Conservation (phyloP, 148 eudicot genomes). For the Silene uniflora region DNA sequence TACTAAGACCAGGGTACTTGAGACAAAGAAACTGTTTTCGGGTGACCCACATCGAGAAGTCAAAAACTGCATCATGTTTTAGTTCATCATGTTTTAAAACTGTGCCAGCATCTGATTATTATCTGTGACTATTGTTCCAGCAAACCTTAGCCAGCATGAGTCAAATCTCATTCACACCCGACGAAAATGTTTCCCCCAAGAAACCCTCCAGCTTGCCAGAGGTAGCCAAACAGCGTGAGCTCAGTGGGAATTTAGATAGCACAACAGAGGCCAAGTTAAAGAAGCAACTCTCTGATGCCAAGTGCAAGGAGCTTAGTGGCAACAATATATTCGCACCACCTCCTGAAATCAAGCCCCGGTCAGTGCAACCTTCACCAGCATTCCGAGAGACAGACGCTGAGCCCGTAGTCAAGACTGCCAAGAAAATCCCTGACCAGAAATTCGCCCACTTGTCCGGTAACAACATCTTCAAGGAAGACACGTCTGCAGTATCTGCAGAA, state of each 20-base stretch:
- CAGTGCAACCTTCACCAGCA: conserved; percentile 55
- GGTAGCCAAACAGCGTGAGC: conserved; percentile 88
- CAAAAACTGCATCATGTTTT: too few relatives aligned
- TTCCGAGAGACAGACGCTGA: conserved; percentile 57
- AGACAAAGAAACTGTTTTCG: background rate
- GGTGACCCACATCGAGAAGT: background rate
- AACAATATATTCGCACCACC: conserved; percentile 82
- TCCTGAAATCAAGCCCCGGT: conserved; percentile 65
- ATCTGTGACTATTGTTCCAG: conserved; percentile 34
- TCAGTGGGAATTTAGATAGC: conserved; percentile 67
- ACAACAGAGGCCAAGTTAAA: conserved; percentile 53
- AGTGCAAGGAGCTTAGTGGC: conserved; percentile 85
- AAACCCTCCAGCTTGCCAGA: conserved; percentile 68
- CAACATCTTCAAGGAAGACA: conserved; percentile 74
- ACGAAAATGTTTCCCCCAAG: conserved; percentile 65
- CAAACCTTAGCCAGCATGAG: conserved; percentile 81
- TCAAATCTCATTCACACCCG: conserved; percentile 75
- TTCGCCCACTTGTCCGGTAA: conserved; percentile 80
- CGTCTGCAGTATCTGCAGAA: conserved; percentile 52
- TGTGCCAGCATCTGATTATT: background rate
- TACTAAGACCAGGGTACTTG: background rate
- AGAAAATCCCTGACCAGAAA: conserved; percentile 81
- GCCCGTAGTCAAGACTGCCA: conserved; percentile 67
- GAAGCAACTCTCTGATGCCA: conserved; percentile 76
- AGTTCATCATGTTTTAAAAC: background rate